Evolutionary conservation across 768 basidiomycete genomes (phyloP), one percentile per base, ranked within the genome.

Genomic region (Collybia nuda): DNA sequence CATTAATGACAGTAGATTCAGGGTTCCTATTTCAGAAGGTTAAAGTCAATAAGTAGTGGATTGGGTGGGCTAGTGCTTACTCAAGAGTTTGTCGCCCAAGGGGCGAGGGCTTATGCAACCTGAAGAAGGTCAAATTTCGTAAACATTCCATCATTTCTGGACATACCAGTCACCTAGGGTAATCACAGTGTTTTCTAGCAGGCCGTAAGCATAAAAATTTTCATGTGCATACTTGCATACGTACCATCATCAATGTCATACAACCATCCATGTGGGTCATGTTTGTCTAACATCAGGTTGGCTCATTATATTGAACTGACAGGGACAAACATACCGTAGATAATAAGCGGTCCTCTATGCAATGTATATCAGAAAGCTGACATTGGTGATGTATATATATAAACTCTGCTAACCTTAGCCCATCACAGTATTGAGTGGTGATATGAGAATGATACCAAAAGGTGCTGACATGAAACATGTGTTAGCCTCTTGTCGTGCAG

Each of bases 341-440:
- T 32, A 32, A 32, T 11, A 11, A 32, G 32, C 12, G 32, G 32
- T 5, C 32, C 32, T 11, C 32, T 32, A 11, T 32, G 6, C 32
- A n/a, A n/a, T n/a, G 12, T 11, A 32, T 32, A 11, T 32, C 32
- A 32, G 9, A 9, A 32, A 32, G 32, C 6, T 11, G 9, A 32
- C 9, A 32, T 11, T 11, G 2, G 3, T 2, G 9, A 32, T 5
- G 9, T 28, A 78, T 75, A 11, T 81, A 62, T 8, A 81, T 67
- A 28, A 80, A n/a, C n/a, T 29, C 2, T 73, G 12, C 66, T 1
- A 79, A 79, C 36, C 80, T 63, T 22, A 82, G 65, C 0, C 80
- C 80, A 46, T 82, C 80, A 44, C 81, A 83, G 50, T 81, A 81
- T 62, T 82, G 81, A 0, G 72, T 71, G 5, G 69, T 69, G 28